phyloP scores from a whole-genome alignment of 2,329 filamentous ascomycete genomes.

The Madurella mycetomatis region DNA sequence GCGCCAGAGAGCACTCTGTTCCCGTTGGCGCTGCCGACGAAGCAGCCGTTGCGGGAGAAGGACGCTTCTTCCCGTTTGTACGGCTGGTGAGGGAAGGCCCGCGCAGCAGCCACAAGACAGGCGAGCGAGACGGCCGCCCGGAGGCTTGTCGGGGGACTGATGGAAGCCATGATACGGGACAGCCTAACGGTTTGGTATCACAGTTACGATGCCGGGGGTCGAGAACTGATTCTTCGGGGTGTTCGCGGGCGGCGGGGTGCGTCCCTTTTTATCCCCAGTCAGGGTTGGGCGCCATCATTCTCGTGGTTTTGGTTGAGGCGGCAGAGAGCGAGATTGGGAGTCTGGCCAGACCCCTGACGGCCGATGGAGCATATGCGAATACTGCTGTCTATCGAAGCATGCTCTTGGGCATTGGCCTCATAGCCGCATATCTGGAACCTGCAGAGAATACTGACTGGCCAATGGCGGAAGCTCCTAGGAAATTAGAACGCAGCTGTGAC shows the following conservation, averaged over 20 bases:
- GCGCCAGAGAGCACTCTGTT: constrained; percentile 10
- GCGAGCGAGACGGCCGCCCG: constrained; percentile 15
- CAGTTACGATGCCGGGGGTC: neutral
- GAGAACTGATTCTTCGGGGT: neutral
- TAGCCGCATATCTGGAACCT: neutral
- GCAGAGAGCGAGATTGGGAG: constrained; percentile 1
- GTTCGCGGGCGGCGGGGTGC: no score
- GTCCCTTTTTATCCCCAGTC: neutral
- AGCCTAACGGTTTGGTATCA: neutral
- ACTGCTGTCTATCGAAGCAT: neutral
- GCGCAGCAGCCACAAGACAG: constrained; percentile 12
- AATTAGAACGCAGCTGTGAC: neutral
- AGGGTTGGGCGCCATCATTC: neutral
- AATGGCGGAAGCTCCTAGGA: neutral
- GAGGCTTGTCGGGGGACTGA: constrained; percentile 4
- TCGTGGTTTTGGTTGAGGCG: neutral
- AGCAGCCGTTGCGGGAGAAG: constrained; percentile 18
- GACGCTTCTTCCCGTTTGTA: constrained; percentile 3
- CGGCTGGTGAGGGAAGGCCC: constrained; percentile 12
- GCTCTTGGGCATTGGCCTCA: neutral
- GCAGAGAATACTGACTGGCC: neutral
- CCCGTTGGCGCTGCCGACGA: constrained; percentile 8
- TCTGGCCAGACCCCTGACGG: neutral
- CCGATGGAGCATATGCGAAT: neutral
- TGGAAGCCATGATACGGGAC: constrained; percentile 5